Evolutionary conservation across 352 stramenopile genomes (phyloP).

Genomic region (Aphanomyces euteiches): DNA sequence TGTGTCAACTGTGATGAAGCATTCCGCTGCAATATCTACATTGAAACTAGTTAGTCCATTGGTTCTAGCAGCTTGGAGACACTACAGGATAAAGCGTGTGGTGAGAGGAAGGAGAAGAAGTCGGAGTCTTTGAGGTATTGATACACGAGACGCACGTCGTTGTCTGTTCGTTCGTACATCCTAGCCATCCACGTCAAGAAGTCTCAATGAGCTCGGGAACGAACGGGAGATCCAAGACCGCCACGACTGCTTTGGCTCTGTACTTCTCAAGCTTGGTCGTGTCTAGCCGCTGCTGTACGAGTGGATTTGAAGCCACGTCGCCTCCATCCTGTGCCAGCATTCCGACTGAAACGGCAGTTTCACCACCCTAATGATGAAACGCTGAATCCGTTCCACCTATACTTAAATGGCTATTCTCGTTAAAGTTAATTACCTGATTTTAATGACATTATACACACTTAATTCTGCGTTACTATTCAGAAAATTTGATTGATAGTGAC

Average conservation of each 20-base stretch:
- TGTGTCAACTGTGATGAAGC: slow-evolving; percentile 30
- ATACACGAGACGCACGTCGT: slow-evolving; percentile 52
- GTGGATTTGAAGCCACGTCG: too few relatives aligned
- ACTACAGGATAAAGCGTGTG: slow-evolving; percentile 55
- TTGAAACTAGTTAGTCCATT: background rate
- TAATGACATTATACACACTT: too few relatives aligned
- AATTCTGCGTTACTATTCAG: too few relatives aligned
- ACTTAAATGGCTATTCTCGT: too few relatives aligned
- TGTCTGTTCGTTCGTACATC: slow-evolving; percentile 49
- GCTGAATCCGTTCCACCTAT: too few relatives aligned
- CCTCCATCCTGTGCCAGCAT: too few relatives aligned
- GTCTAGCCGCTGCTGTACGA: background rate
- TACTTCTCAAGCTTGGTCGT: slow-evolving; percentile 30
- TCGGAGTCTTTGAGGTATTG: slow-evolving; percentile 49
- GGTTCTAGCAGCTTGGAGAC: background rate
- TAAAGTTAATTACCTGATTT: too few relatives aligned
- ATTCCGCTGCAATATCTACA: slow-evolving; percentile 59
- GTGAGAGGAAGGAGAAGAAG: slow-evolving; percentile 39
- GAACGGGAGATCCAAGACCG: slow-evolving; percentile 50
- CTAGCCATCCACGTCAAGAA: slow-evolving; percentile 29
- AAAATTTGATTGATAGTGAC: too few relatives aligned
- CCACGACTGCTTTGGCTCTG: slow-evolving; percentile 44
- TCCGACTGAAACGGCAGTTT: too few relatives aligned
- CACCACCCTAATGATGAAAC: too few relatives aligned
- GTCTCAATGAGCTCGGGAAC: background rate